Conservation (phyloP, 2,329 filamentous ascomycete genomes). For the Stemphylium vesicarium region DNA sequence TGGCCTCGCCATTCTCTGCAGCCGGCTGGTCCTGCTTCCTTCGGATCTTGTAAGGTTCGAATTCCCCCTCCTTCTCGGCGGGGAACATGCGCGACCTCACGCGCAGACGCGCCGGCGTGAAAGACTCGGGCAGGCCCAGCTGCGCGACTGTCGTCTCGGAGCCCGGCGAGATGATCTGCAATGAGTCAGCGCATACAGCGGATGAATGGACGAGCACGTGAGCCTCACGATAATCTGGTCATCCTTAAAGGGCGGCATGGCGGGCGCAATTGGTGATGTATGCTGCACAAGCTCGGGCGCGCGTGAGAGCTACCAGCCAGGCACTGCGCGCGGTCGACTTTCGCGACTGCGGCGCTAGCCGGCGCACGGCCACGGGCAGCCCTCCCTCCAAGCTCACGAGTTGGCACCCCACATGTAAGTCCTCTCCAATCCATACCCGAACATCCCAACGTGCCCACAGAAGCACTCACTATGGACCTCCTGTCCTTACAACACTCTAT, state of each 20-base stretch:
- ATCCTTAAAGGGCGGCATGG: conserved; percentile 55
- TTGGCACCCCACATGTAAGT: conserved; percentile 7
- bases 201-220: not conserved
- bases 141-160: conserved; percentile 91
- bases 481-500: conserved; percentile 12
- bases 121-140: conserved; percentile 85
- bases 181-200: conserved; percentile 16
- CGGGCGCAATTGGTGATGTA: conserved; percentile 35
- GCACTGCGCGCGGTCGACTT: conserved; percentile 7
- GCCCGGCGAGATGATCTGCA: conserved; percentile 75
- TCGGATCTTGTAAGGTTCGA: conserved; percentile 81
- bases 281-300: conserved; percentile 18
- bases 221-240: conserved; percentile 53
- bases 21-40: conserved; percentile 46
- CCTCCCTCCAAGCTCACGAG: conserved; percentile 18
- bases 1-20: conserved; percentile 40
- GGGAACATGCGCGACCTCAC: conserved; percentile 94
- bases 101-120: conserved; percentile 86
- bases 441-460: conserved; percentile 28
- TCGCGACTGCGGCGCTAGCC: conserved; percentile 15
- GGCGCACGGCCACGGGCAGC: conserved; percentile 10
- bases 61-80: conserved; percentile 76
- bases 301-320: conserved; percentile 15
- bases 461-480: conserved; percentile 27
- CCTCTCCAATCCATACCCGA: conserved; percentile 14